Evolutionary conservation across 2,329 filamentous ascomycete genomes (phyloP).

Genomic region (Cadophora sp.): DNA sequence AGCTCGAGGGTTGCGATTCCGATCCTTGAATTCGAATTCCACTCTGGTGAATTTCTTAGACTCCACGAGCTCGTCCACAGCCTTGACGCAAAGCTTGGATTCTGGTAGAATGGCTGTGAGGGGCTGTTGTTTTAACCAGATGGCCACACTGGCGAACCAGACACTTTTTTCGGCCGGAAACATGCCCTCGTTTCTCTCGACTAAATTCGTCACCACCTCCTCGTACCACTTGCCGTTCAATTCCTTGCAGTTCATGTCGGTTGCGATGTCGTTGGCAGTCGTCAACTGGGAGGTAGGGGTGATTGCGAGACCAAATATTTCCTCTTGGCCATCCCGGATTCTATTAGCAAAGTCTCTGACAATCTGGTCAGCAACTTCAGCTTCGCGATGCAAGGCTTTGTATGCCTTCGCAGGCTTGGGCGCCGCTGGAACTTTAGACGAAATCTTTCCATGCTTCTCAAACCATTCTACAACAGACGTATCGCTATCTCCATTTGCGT

Average conservation of each 20-base stretch:
- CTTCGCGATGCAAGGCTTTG: constrained; percentile 26
- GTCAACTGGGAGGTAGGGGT: not conserved
- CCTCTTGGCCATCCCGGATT: not conserved
- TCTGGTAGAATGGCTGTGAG: constrained; percentile 34
- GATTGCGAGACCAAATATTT: constrained; percentile 8
- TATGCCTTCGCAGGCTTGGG: constrained; percentile 16
- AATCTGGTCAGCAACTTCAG: constrained; percentile 18
- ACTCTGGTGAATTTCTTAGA: constrained; percentile 29
- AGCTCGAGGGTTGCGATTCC: constrained; percentile 19
- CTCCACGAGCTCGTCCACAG: constrained; percentile 38
- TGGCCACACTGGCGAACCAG: constrained; percentile 41
- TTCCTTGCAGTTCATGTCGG: not conserved
- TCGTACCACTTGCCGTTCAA: constrained; percentile 26
- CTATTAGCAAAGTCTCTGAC: constrained; percentile 17
- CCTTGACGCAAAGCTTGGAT: constrained; percentile 36
- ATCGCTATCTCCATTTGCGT: constrained; percentile 22
- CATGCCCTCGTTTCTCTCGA: constrained; percentile 36
- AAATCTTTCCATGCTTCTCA: constrained; percentile 11
- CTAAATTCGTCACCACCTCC: constrained; percentile 33
- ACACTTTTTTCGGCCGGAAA: constrained; percentile 43
- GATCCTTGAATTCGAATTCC: constrained; percentile 29
- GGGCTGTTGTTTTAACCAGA: constrained; percentile 39
- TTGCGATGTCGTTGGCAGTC: constrained; percentile 10
- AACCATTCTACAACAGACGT: constrained; percentile 28
- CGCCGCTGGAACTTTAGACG: not conserved